Evolutionary conservation across 148 eudicot species (phyloP), one percentile per base, ranked within the genome.

Genomic region (Fagopyrum esculentum): DNA sequence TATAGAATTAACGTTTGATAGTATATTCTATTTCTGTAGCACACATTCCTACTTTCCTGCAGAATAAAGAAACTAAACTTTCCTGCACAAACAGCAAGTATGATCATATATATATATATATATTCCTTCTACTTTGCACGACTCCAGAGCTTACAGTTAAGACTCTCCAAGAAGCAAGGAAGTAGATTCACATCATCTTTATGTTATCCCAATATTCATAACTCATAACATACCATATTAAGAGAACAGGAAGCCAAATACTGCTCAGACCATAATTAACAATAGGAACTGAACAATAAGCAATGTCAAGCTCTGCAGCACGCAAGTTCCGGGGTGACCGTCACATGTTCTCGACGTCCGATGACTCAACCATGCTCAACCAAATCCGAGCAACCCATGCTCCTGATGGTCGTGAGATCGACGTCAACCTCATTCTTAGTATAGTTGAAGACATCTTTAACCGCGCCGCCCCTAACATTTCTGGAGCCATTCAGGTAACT

Each of bases 401-500:
- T 50, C 93, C 90, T 2, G 97, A 89, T 69, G 86, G 88, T n/a
- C 86, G 86, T 6, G 90, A 86, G 17, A 75, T 86, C 70, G 88
- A 89, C 69, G 86, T 88, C 26, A 83, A 76, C 73, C 91, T 89
- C 8, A 77, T 91, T 46, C 84, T 91, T 49, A 79, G 73, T 72
- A 81, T 91, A 68, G 74, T 88, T 8, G 92, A 91, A 82, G 89
- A 91, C 47, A 85, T 89, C 77, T 54, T 91, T 71, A 74, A 80
- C 75, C 89, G 87, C 46, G 85, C 84, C 4, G 69, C 79, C 22
- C 84, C 89, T 43, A 8, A 51, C 71, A 63, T 63, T 46, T 82
- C 84, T 46, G 83, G 73, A 71, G 35, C 75, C 44, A n/a, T 45
- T 72, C 80, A 83, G 76, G 83, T 82, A 55, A 57, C 29, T 12